Conservation (phyloP, 306 rosid species). For the Sphenostylis stenocarpa region DNA sequence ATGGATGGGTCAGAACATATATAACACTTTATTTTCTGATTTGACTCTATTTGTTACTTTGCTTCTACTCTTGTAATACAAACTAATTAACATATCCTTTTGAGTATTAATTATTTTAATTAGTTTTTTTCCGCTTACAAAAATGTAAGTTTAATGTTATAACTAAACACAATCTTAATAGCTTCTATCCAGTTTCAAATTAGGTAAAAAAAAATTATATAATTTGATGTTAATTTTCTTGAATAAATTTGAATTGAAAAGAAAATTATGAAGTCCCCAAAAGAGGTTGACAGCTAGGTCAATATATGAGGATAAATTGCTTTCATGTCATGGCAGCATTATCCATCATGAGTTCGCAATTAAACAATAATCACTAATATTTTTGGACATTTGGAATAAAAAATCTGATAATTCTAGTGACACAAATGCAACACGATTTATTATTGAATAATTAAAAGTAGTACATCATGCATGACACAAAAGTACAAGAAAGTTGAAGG, state of each 20-base stretch:
- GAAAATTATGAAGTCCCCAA: not conserved
- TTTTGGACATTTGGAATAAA: not conserved
- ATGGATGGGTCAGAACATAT: not conserved
- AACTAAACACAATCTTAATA: not conserved
- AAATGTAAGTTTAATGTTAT: too few species aligned
- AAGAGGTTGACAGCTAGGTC: slow-evolving; percentile 8
- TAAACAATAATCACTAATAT: not conserved
- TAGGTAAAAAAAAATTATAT: not conserved
- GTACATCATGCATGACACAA: slow-evolving; percentile 11
- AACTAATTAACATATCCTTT: not conserved
- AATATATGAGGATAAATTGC: not conserved
- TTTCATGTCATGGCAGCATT: not conserved
- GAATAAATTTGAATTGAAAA: not conserved
- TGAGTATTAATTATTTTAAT: not conserved
- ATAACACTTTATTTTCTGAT: not conserved
- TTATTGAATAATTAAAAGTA: not conserved
- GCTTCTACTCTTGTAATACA: not conserved
- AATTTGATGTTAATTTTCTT: not conserved
- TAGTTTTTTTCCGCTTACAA: not conserved
- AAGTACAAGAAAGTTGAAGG: slow-evolving; percentile 24
- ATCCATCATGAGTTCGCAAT: not conserved
- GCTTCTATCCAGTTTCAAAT: not conserved
- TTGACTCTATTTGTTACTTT: not conserved
- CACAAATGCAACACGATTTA: not conserved
- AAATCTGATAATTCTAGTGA: not conserved